A percentile compares a stretch with the other conserved stretches of the same genome.
phyloP scores from a whole-genome alignment of 2,329 filamentous ascomycete genomes.

The Scedosporium aurantiacum region DNA sequence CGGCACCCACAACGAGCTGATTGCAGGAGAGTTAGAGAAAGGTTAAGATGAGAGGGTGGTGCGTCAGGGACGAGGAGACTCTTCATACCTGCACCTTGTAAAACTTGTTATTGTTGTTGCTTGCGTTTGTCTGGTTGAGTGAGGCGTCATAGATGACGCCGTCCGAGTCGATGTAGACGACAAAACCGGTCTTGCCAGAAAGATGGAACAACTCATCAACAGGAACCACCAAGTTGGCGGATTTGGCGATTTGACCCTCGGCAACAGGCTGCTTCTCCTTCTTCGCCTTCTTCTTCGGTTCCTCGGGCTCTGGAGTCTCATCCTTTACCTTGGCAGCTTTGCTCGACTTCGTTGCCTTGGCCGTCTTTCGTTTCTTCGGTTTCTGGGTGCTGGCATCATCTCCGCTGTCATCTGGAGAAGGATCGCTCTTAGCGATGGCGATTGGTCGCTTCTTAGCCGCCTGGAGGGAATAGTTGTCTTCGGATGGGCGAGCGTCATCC shows the following conservation, averaged over 20 bases:
- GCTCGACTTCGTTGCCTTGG: conserved; percentile 17
- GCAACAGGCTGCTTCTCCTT: conserved; percentile 25
- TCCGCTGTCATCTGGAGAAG: conserved; percentile 10
- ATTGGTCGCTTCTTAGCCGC: conserved; percentile 9
- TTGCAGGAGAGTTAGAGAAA: neutral
- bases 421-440: conserved; percentile 13
- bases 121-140: conserved; percentile 65
- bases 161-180: conserved; percentile 56
- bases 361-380: conserved; percentile 23
- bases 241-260: conserved; percentile 35
- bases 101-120: conserved; percentile 72
- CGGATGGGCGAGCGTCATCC: conserved; percentile 14
- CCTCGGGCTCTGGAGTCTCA: conserved; percentile 16
- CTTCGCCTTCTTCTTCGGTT: conserved; percentile 9
- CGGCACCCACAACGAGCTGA: neutral
- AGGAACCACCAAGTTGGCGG: conserved; percentile 33
- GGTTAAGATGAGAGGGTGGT: neutral
- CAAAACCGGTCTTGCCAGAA: conserved; percentile 9
- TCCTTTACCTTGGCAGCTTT: conserved; percentile 16
- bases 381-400: conserved; percentile 14
- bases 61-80: neutral
- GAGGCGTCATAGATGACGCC: conserved; percentile 68
- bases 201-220: conserved; percentile 27
- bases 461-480: conserved; percentile 13
- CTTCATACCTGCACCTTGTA: conserved; percentile 56